Evolutionary conservation across 2,329 filamentous ascomycete genomes (phyloP).

Genomic region (Beauveria sp.): DNA sequence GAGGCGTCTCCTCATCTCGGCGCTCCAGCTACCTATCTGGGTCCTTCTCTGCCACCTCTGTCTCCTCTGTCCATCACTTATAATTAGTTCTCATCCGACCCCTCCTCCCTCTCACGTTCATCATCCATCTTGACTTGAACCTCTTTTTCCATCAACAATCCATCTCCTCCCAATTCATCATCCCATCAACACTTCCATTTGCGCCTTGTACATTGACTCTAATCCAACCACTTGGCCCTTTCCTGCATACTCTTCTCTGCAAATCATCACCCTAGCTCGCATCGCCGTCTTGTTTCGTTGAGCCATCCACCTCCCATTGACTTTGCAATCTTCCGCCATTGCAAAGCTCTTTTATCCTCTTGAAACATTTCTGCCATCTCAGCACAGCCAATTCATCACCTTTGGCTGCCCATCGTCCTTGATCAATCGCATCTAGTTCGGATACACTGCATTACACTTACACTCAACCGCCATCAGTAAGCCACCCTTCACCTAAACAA

Average conservation of each 20-base stretch:
- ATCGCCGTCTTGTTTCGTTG: neutral
- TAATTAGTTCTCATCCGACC: constrained; percentile 11
- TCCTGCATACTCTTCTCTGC: neutral
- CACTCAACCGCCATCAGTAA: neutral
- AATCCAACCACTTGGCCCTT: neutral
- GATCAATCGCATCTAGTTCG: neutral
- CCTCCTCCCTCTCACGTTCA: constrained; percentile 7
- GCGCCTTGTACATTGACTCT: neutral
- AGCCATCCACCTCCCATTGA: neutral
- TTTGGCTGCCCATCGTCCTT: neutral
- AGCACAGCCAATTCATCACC: neutral
- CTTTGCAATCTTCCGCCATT: neutral
- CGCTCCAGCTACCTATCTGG: neutral
- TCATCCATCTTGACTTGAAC: neutral
- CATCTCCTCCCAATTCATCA: constrained; percentile 10
- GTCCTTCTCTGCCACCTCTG: neutral
- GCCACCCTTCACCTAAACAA: neutral
- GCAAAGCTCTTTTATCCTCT: neutral
- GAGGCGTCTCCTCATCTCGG: neutral
- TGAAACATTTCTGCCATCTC: neutral
- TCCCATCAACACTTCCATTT: constrained; percentile 3
- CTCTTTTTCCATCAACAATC: constrained; percentile 12
- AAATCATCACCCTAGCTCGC: neutral
- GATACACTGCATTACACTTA: neutral
- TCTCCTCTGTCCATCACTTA: constrained; percentile 8